These are phyloP conservation scores for Amoebophrya sp. DNA, from an alignment of 169 alveolate genomes.

Conservation along the genomic window DNA sequence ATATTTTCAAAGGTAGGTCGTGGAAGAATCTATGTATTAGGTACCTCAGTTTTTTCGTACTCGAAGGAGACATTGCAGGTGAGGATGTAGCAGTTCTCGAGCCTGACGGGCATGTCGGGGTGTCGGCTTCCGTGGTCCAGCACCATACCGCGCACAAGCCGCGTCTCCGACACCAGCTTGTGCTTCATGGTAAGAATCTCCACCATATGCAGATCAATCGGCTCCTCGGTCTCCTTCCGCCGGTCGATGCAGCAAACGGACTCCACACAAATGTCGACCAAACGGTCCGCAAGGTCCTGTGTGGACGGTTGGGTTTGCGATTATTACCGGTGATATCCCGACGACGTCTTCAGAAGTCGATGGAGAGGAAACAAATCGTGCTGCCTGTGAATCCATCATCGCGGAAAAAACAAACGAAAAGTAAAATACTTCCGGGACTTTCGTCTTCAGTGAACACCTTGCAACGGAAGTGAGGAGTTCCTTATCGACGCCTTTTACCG, in stretches of 20 bases:
- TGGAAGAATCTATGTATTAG: background rate
- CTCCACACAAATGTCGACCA: constrained; percentile 90
- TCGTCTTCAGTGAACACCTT: constrained; percentile 78
- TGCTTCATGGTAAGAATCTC: constrained; percentile 94
- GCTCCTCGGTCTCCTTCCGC: constrained; percentile 40
- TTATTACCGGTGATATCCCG: background rate
- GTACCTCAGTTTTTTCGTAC: constrained; percentile 94
- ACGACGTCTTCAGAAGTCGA: no score
- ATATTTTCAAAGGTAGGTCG: background rate
- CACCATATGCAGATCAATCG: constrained; percentile 91
- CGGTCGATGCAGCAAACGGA: constrained; percentile 55
- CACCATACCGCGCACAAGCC: constrained; percentile 81
- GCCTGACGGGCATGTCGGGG: constrained; percentile 92
- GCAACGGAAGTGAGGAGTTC: constrained; percentile 81
- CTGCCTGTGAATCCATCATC: no score
- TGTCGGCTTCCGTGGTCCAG: constrained; percentile 98
- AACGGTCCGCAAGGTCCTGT: constrained; percentile 60
- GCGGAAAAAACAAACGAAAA: no score
- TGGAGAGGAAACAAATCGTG: no score
- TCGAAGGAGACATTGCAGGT: constrained; percentile 92
- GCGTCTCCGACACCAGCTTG: constrained; percentile 83
- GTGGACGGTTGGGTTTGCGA: background rate
- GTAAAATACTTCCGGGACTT: background rate
- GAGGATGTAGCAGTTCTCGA: constrained; percentile 84
- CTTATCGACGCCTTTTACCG: constrained; percentile 51